These are phyloP conservation scores for Rhypophila decipiens DNA, from an alignment of 495 filamentous ascomycete genomes.

Conservation along the genomic window DNA sequence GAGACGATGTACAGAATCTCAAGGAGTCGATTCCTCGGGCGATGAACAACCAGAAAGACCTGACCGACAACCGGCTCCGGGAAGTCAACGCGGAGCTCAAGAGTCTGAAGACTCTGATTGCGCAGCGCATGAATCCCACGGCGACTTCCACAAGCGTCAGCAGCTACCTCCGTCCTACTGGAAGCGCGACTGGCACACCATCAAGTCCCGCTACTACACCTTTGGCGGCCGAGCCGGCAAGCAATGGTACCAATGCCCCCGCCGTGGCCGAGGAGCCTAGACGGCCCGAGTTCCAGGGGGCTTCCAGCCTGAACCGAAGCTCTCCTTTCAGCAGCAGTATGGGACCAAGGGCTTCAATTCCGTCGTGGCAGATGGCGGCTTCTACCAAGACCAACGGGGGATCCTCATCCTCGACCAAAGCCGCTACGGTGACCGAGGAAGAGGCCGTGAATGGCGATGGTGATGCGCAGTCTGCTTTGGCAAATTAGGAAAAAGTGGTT, in stretches of 20 bases:
- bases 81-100: slow-evolving; percentile 85
- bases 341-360: slow-evolving; percentile 63
- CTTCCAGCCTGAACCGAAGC: slow-evolving; percentile 22
- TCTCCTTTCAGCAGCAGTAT: slow-evolving; percentile 34
- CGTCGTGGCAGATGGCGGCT: slow-evolving; percentile 81
- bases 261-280: slow-evolving; percentile 32
- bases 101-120: slow-evolving; percentile 83
- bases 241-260: slow-evolving; percentile 12
- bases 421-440: slow-evolving; percentile 13
- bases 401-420: slow-evolving; percentile 21
- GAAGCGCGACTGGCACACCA: slow-evolving; percentile 21
- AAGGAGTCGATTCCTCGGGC: slow-evolving; percentile 82
- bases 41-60: slow-evolving; percentile 77
- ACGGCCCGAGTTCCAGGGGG: slow-evolving; percentile 28
- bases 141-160: slow-evolving; percentile 28
- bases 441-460: slow-evolving; percentile 2
- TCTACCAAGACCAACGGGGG: slow-evolving; percentile 38
- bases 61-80: slow-evolving; percentile 69
- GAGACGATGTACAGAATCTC: slow-evolving; percentile 78
- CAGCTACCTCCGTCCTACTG: slow-evolving; percentile 34
- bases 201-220: slow-evolving; percentile 24
- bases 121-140: slow-evolving; percentile 63
- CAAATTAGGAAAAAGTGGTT: too few species aligned
- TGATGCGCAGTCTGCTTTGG: too few species aligned
- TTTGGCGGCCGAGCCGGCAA: neutral